Percentiles rank a stretch among this genome's conserved stretches.
These are phyloP conservation scores for Leccinum longicurvipes DNA, from an alignment of 768 basidiomycete genomes.

Conservation along the genomic window DNA sequence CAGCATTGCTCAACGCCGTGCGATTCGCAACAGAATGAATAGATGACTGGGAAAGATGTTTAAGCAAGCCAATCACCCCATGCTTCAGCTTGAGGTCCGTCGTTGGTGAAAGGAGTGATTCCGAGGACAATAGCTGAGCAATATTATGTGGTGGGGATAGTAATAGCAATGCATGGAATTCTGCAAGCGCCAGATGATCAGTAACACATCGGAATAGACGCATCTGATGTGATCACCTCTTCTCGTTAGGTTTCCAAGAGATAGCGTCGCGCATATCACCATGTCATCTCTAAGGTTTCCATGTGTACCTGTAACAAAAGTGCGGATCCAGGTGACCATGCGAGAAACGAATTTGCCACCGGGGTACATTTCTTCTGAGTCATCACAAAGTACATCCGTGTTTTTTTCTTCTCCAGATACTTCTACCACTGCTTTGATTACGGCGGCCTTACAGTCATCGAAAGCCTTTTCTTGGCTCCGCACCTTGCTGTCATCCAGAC, in stretches of 20 bases:
- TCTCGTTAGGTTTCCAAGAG: conserved; percentile 77
- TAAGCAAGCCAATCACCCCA: conserved; percentile 80
- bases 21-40: conserved; percentile 59
- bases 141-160: conserved; percentile 65
- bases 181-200: conserved; percentile 34
- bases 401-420: conserved; percentile 80
- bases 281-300: conserved; percentile 62
- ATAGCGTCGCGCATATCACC: conserved; percentile 76
- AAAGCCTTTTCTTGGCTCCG: conserved; percentile 71
- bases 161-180: conserved; percentile 56
- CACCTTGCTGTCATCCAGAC: conserved; percentile 39
- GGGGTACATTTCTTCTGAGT: conserved; percentile 49
- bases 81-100: conserved; percentile 85
- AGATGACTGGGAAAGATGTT: conserved; percentile 76
- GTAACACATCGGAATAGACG: conserved; percentile 1
- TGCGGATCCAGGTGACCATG: conserved; percentile 75
- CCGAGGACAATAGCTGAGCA: conserved; percentile 56
- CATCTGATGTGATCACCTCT: conserved; percentile 49
- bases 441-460: conserved; percentile 78
- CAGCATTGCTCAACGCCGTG: conserved; percentile 53
- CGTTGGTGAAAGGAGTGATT: conserved; percentile 47
- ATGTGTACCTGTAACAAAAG: conserved; percentile 41
- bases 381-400: conserved; percentile 74
- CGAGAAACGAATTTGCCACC: conserved; percentile 70
- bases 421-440: conserved; percentile 84